Percentiles rank a stretch among this genome's conserved stretches.
These are phyloP conservation scores for Heterobasidion parviporum DNA, from an alignment of 1,284 basidiomycete genomes.

Conservation along the genomic window DNA sequence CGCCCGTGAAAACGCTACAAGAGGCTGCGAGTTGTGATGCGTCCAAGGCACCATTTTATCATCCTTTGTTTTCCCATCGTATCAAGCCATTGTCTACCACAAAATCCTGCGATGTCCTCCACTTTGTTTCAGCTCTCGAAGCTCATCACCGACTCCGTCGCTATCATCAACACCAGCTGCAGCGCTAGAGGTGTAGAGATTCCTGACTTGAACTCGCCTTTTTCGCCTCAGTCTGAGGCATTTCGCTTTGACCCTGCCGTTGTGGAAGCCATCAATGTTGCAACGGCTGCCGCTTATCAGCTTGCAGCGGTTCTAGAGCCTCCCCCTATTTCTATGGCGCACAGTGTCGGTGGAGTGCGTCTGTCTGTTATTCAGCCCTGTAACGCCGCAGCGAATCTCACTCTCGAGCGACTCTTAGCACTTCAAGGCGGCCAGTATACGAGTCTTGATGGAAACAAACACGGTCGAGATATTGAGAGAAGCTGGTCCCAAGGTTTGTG, in stretches of 20 bases:
- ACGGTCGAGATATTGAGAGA: neutral
- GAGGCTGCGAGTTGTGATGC: no score
- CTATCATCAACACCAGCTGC: neutral
- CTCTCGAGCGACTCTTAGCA: neutral
- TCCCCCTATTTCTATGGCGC: neutral
- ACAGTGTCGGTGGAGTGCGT: neutral
- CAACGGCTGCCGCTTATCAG: neutral
- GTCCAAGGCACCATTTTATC: no score
- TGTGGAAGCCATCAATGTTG: neutral
- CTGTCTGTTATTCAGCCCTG: neutral
- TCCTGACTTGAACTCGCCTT: conserved; percentile 9
- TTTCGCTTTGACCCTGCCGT: conserved; percentile 9
- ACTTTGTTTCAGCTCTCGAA: neutral
- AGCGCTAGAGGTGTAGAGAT: neutral
- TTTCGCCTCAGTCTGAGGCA: conserved; percentile 9
- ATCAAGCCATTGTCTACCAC: no score
- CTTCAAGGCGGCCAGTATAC: neutral
- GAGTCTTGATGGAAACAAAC: neutral
- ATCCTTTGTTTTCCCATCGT: no score
- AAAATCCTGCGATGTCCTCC: neutral
- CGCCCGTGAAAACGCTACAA: no score
- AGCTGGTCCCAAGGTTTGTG: neutral
- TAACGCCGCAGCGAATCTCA: neutral
- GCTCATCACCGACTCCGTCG: neutral
- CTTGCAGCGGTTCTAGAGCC: neutral